Conservation (phyloP, 2,329 filamentous ascomycete species). For the Pezicula radicicola region DNA sequence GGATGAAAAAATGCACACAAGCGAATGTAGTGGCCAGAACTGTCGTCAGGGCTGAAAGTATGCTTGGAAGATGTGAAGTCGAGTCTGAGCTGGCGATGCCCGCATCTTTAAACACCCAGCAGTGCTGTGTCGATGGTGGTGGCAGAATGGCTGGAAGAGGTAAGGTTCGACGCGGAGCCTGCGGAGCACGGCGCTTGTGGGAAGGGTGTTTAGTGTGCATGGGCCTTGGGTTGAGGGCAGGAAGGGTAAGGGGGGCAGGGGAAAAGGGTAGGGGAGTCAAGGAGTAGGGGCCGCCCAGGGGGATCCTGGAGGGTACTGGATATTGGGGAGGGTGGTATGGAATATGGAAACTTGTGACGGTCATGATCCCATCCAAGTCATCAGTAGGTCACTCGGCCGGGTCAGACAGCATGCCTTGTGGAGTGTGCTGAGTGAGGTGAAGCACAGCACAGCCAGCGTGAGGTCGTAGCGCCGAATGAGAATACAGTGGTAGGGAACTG, state of each 20-base stretch:
- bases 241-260: background rate
- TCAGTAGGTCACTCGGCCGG: too few species aligned
- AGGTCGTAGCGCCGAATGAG: background rate
- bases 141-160: constrained; percentile 20
- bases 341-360: background rate
- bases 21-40: constrained; percentile 24
- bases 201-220: background rate
- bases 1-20: constrained; percentile 25
- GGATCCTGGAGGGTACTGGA: background rate
- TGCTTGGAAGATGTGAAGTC: constrained; percentile 12
- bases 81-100: constrained; percentile 22
- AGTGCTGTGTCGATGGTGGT: constrained; percentile 9
- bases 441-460: background rate
- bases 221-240: background rate
- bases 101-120: constrained; percentile 22
- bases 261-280: too few species aligned
- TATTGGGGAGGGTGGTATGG: background rate
- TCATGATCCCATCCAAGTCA: too few species aligned
- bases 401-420: too few species aligned
- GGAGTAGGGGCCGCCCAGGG: too few species aligned
- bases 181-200: constrained; percentile 6
- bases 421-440: too few species aligned
- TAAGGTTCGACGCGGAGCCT: constrained; percentile 6
- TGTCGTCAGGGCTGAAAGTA: constrained; percentile 10
- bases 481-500: background rate